Evolutionary conservation across 176 grass and related monocot genomes (phyloP).

Genomic region (Phoenix dactylifera): DNA sequence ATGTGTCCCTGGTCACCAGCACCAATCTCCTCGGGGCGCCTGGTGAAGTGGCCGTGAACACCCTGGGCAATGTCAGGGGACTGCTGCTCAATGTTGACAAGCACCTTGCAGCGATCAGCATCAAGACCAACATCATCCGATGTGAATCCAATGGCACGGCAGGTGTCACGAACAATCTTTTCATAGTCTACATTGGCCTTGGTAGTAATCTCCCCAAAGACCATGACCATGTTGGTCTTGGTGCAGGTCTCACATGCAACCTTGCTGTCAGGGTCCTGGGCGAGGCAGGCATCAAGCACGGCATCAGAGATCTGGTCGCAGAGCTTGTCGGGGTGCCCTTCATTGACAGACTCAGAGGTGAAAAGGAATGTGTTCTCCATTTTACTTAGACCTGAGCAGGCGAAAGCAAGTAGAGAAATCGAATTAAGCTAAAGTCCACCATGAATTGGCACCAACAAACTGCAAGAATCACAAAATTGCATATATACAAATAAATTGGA

Average conservation of each 20-base stretch:
- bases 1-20: constrained; percentile 68
- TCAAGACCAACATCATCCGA: constrained; percentile 63
- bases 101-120: constrained; percentile 57
- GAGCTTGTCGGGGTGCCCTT: constrained; percentile 70
- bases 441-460: too few relatives aligned
- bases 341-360: constrained; percentile 69
- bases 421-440: too few relatives aligned
- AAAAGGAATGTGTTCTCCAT: constrained; percentile 55
- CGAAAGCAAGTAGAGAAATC: too few relatives aligned
- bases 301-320: constrained; percentile 68
- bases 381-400: constrained; percentile 6
- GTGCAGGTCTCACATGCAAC: constrained; percentile 84
- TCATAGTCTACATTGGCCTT: constrained; percentile 77
- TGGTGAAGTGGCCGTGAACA: constrained; percentile 60
- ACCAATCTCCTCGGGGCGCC: constrained; percentile 58
- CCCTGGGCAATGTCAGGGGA: constrained; percentile 71
- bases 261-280: constrained; percentile 66
- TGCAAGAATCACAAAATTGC: too few relatives aligned
- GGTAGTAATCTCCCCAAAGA: constrained; percentile 89
- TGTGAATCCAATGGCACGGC: constrained; percentile 54
- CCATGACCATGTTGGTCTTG: constrained; percentile 98
- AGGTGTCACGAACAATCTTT: constrained; percentile 93
- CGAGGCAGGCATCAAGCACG: constrained; percentile 43
- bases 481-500: too few relatives aligned
- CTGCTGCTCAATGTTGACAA: constrained; percentile 77